These are phyloP conservation scores for Monilinia laxa DNA, from an alignment of 2,329 filamentous ascomycete genomes.

Conservation along the genomic window DNA sequence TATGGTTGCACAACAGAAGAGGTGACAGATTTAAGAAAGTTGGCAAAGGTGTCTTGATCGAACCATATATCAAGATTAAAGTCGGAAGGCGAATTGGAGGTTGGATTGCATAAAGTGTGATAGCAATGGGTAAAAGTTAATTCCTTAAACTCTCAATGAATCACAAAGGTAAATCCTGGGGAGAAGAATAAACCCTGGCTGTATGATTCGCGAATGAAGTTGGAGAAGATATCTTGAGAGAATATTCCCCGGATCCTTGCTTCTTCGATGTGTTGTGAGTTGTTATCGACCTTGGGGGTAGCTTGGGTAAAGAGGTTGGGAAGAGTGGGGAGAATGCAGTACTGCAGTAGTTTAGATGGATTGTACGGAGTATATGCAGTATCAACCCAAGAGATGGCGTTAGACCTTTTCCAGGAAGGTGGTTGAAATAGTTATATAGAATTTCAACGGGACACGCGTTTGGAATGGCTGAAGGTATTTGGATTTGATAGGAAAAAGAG, in stretches of 20 bases:
- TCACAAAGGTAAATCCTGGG: constrained; percentile 5
- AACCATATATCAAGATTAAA: background rate
- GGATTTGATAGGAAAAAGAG: no score
- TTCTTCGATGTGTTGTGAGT: constrained; percentile 8
- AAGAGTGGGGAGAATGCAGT: constrained; percentile 9
- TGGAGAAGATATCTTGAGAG: constrained; percentile 13
- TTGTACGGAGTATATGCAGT: constrained; percentile 3
- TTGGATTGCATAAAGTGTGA: constrained; percentile 18
- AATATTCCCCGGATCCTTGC: constrained; percentile 8
- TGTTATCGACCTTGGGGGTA: constrained; percentile 9
- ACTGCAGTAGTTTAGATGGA: constrained; percentile 3
- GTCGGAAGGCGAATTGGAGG: constrained; percentile 13
- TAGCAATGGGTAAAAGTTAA: constrained; percentile 7
- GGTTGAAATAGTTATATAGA: background rate
- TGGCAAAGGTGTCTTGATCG: background rate
- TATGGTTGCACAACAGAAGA: background rate
- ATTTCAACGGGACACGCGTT: background rate
- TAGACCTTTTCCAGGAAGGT: constrained; percentile 8
- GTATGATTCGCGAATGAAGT: background rate
- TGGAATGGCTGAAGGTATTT: no score
- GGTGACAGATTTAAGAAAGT: constrained; percentile 1
- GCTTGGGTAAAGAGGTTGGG: constrained; percentile 16
- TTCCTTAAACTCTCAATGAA: constrained; percentile 10
- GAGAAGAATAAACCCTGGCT: constrained; percentile 3
- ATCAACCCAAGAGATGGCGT: background rate